Percentiles rank a stretch among this genome's conserved stretches.
phyloP scores from a whole-genome alignment of 495 filamentous ascomycete genomes.

The Penicillium bovifimosum region DNA sequence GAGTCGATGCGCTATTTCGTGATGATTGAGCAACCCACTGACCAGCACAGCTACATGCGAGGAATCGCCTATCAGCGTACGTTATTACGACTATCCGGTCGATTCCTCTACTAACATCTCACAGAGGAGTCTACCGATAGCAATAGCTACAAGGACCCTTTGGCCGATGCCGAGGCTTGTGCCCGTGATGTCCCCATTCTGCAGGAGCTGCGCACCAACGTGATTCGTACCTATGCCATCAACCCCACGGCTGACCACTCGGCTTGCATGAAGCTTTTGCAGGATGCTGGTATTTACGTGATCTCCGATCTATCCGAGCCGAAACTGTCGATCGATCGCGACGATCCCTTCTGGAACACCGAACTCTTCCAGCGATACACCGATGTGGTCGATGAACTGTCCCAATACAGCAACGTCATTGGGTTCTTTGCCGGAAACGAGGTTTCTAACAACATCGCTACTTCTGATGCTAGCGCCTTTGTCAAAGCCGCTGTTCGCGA shows the following conservation, averaged over 20 bases:
- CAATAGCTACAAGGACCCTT: slow-evolving; percentile 55
- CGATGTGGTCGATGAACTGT: slow-evolving; percentile 71
- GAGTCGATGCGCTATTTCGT: slow-evolving; percentile 17
- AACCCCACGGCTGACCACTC: slow-evolving; percentile 73
- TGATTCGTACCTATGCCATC: slow-evolving; percentile 89
- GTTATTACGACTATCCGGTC: slow-evolving; percentile 12
- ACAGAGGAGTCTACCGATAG: slow-evolving; percentile 38
- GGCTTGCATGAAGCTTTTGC: slow-evolving; percentile 77
- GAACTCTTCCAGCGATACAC: slow-evolving; percentile 75
- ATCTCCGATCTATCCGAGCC: slow-evolving; percentile 85
- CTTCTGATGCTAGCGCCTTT: slow-evolving; percentile 81
- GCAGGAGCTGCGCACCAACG: slow-evolving; percentile 72
- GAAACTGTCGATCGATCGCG: slow-evolving; percentile 73
- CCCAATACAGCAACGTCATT: slow-evolving; percentile 76
- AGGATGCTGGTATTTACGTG: slow-evolving; percentile 88
- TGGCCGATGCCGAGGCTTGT: slow-evolving; percentile 65
- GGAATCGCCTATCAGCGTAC: slow-evolving; percentile 83
- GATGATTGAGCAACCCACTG: slow-evolving; percentile 1
- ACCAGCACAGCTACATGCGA: slow-evolving; percentile 56
- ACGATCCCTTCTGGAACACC: slow-evolving; percentile 68
- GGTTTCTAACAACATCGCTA: slow-evolving; percentile 77
- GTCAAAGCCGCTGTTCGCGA: slow-evolving; percentile 97
- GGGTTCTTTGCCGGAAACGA: slow-evolving; percentile 98
- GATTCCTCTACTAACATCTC: slow-evolving; percentile 5
- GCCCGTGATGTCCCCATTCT: slow-evolving; percentile 80